Evolutionary conservation across 2,329 filamentous ascomycete genomes (phyloP), one percentile per base, ranked within the genome.

Genomic region (Aspergillus ruber): DNA sequence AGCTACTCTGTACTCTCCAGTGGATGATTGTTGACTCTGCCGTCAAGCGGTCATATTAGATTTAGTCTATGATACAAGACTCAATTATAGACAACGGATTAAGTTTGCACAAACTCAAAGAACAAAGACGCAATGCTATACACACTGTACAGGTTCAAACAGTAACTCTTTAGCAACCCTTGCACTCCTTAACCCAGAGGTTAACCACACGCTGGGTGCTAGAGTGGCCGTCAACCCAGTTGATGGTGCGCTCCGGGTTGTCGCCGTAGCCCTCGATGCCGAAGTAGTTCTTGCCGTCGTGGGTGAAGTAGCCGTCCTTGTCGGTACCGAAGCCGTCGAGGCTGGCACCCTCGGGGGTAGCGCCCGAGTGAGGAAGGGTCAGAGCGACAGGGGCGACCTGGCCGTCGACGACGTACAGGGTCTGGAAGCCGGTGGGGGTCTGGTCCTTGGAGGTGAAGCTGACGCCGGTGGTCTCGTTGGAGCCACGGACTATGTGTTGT

Each of bases 281-380:
- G 43, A 63, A 64, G 47, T 52, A 64, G 29, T 45, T 54, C 9
- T 59, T 55, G 35, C 49, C 60, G 1, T 55, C 49, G 21, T 62
- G 55, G 15, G 61, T 60, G 46, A 64, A 58, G 43, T 56, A 53
- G 9, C 61, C 61, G 20, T 63, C 38, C 3, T 56, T 52, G 12
- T 60, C 60, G 43, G 55, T 52, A 21, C 58, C 59, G 35, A 64
- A 64, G 38, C 44, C 53, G 17, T 48, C 50, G 21, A 42, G 49
- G 51, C 47, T 61, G 42, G 51, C 61, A 12, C 51, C 54, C 32
- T 60, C 40, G 36, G 61, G 61, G 6, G 55, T 44, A 9, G 50
- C 53, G 5, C 52, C 61, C 21, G 61, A 64, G 60, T 64, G 61
- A 35, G 61, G 61, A 4, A 47, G 3, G 7, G 61, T 64, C 45